Percentiles rank a stretch among this genome's conserved stretches.
These are phyloP conservation scores for Mariannaea elegans DNA, from an alignment of 2,329 filamentous ascomycete genomes.

Conservation along the genomic window DNA sequence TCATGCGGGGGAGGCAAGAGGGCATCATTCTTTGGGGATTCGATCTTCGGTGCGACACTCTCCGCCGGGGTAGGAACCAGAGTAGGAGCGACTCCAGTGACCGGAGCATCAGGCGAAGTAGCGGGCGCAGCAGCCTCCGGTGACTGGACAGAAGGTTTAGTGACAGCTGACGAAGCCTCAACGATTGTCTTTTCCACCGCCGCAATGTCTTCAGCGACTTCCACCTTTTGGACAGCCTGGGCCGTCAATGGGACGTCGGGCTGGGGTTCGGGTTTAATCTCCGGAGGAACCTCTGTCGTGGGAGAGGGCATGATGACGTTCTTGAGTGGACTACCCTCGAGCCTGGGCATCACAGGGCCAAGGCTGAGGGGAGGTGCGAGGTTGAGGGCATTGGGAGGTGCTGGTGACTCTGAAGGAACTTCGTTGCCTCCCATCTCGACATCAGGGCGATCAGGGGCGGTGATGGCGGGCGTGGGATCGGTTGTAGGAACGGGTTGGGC, in stretches of 20 bases:
- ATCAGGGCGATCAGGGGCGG: slow-evolving; percentile 30
- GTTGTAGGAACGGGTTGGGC: slow-evolving; percentile 37
- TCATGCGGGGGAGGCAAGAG: slow-evolving; percentile 50
- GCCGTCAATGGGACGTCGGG: slow-evolving; percentile 4
- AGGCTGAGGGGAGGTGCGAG: slow-evolving; percentile 44
- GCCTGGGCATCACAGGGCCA: slow-evolving; percentile 43
- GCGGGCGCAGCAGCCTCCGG: not conserved
- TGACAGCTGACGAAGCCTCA: slow-evolving; percentile 14
- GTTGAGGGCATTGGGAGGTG: slow-evolving; percentile 42
- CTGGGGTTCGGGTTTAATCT: slow-evolving; percentile 16
- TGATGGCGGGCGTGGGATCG: slow-evolving; percentile 11
- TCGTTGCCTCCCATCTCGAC: slow-evolving; percentile 40
- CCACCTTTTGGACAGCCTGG: slow-evolving; percentile 13
- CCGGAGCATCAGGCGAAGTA: not conserved
- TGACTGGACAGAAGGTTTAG: slow-evolving; percentile 1
- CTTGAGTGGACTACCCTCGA: slow-evolving; percentile 63
- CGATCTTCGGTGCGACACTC: slow-evolving; percentile 37
- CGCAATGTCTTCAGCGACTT: not conserved
- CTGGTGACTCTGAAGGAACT: slow-evolving; percentile 31
- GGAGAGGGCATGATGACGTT: slow-evolving; percentile 60
- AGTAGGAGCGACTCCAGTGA: slow-evolving; percentile 43
- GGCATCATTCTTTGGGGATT: slow-evolving; percentile 30
- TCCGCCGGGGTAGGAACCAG: slow-evolving; percentile 30
- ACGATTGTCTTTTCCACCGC: not conserved
- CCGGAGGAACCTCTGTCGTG: slow-evolving; percentile 43